phyloP scores from a whole-genome alignment of 1,284 basidiomycete species.

The Phaffia rhodozyma region DNA sequence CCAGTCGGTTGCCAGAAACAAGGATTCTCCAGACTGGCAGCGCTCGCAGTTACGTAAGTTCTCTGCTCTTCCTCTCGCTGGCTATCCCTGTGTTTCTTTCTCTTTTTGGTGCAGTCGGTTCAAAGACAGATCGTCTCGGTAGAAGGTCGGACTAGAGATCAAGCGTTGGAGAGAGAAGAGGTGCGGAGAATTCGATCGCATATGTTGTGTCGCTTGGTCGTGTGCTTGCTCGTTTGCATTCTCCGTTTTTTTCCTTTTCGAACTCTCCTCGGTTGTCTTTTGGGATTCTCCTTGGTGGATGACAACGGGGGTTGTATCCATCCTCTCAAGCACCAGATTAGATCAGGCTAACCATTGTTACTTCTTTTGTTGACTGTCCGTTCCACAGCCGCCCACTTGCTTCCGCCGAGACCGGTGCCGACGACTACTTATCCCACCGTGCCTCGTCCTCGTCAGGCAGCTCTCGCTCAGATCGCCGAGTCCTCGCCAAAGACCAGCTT shows the following conservation, averaged over 20 bases:
- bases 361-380: neutral
- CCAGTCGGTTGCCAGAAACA: too few relatives aligned
- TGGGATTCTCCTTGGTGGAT: neutral
- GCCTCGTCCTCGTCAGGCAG: slow-evolving; percentile 67
- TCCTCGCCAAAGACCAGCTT: neutral
- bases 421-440: slow-evolving; percentile 44
- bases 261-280: neutral
- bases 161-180: too few relatives aligned
- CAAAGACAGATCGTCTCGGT: too few relatives aligned
- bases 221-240: neutral
- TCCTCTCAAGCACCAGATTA: neutral
- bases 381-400: neutral
- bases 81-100: too few relatives aligned
- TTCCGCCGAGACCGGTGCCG: neutral
- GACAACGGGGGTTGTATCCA: neutral
- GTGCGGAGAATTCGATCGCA: too few relatives aligned
- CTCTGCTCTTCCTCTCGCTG: too few relatives aligned
- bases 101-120: too few relatives aligned
- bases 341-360: neutral
- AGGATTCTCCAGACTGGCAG: too few relatives aligned
- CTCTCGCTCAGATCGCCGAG: neutral
- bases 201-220: too few relatives aligned
- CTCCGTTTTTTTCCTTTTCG: neutral
- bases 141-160: too few relatives aligned
- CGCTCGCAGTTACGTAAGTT: too few relatives aligned